These are phyloP conservation scores for Monsonia emarginata DNA, from an alignment of 441 rosid species.

Conservation along the genomic window DNA sequence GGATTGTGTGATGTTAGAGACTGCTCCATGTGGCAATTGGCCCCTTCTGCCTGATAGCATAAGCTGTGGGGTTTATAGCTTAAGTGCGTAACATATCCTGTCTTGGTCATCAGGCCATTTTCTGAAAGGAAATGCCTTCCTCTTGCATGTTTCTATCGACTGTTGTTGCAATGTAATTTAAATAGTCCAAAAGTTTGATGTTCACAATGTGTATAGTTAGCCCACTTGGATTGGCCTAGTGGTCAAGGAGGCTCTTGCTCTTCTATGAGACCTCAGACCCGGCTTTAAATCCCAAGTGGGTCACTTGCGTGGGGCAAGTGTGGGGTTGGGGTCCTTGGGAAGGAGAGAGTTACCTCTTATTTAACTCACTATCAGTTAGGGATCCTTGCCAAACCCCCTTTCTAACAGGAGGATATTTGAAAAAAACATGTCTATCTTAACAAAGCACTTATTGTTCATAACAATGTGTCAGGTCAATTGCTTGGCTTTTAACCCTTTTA, in stretches of 20 bases:
- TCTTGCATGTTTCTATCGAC: too few relatives aligned
- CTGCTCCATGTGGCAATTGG: not conserved
- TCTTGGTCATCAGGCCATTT: not conserved
- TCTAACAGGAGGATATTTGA: too few relatives aligned
- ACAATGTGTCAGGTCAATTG: slow-evolving; percentile 61
- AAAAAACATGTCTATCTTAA: not conserved
- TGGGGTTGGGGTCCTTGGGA: too few relatives aligned
- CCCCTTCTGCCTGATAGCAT: not conserved
- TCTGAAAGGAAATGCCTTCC: not conserved
- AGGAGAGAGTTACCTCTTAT: too few relatives aligned
- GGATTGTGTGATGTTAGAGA: not conserved
- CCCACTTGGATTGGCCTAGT: too few relatives aligned
- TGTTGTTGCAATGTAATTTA: not conserved
- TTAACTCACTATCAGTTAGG: too few relatives aligned
- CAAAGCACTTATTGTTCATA: slow-evolving; percentile 2
- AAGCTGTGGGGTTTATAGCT: not conserved
- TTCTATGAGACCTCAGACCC: too few relatives aligned
- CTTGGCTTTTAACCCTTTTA: slow-evolving; percentile 87
- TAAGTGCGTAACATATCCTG: not conserved
- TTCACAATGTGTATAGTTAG: not conserved
- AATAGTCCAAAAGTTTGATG: not conserved
- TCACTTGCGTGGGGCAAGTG: too few relatives aligned
- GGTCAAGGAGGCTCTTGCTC: too few relatives aligned
- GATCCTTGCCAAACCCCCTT: too few relatives aligned
- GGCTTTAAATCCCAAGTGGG: too few relatives aligned